A percentile compares a stretch with the other conserved stretches of the same genome.
Conservation (phyloP, 202 grass and related monocot species). For the Panicum virgatum region DNA sequence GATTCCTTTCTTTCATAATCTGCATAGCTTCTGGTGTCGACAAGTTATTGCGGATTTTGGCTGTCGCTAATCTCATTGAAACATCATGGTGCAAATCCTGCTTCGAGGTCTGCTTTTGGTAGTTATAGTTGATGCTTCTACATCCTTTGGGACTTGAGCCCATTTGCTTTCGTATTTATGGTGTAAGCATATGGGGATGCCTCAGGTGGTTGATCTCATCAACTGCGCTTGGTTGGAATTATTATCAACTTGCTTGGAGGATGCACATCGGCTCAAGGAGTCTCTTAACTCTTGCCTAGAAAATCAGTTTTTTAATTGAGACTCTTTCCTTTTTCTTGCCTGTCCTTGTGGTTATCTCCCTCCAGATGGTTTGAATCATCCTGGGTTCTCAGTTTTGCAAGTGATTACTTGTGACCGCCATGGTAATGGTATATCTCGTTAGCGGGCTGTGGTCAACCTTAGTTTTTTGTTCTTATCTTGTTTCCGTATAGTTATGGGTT, state of each 20-base stretch:
- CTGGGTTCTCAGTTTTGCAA: neutral
- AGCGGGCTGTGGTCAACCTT: neutral
- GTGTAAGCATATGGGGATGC: neutral
- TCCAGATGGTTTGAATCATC: neutral
- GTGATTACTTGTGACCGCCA: neutral
- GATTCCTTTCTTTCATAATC: slow-evolving; percentile 8
- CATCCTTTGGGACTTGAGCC: neutral
- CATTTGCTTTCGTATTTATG: neutral
- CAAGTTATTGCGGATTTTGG: neutral
- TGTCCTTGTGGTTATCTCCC: neutral
- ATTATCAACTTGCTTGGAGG: slow-evolving; percentile 18
- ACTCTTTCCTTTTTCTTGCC: neutral
- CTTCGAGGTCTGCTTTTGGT: slow-evolving; percentile 25
- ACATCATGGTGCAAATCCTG: slow-evolving; percentile 32
- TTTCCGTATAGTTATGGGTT: neutral
- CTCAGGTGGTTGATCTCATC: neutral
- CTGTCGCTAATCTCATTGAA: neutral
- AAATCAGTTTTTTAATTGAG: neutral
- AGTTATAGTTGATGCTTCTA: neutral
- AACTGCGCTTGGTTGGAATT: neutral
- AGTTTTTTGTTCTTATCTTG: neutral
- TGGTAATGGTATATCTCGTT: neutral
- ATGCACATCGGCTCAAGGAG: neutral
- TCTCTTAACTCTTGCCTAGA: neutral
- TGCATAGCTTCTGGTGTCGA: neutral